Evolutionary conservation across 306 rosid species (phyloP).

Genomic region (Clitoria ternatea): DNA sequence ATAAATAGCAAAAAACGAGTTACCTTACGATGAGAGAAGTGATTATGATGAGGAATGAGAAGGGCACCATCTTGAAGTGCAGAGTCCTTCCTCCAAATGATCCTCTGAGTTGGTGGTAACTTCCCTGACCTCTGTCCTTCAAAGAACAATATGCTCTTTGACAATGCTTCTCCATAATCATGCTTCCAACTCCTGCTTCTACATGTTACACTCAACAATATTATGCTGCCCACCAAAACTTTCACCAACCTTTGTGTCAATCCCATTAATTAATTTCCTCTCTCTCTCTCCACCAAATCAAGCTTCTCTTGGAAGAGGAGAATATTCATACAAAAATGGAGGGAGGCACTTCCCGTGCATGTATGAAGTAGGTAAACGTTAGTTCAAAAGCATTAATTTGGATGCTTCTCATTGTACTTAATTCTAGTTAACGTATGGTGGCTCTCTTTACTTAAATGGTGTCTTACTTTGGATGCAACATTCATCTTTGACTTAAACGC

Average conservation of each 20-base stretch:
- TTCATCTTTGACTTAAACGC: background rate
- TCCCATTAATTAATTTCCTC: background rate
- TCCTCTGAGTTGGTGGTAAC: slow-evolving; percentile 44
- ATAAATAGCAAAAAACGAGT: background rate
- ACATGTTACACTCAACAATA: background rate
- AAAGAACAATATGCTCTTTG: slow-evolving; percentile 52
- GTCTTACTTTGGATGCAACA: slow-evolving; percentile 18
- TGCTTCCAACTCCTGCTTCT: slow-evolving; percentile 12
- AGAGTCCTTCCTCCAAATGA: slow-evolving; percentile 52
- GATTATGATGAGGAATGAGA: slow-evolving; percentile 6
- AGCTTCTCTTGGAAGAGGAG: background rate
- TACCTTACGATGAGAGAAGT: background rate
- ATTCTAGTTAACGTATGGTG: background rate
- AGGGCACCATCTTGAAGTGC: slow-evolving; percentile 42
- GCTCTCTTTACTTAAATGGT: background rate
- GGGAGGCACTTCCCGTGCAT: slow-evolving; percentile 9
- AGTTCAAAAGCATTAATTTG: background rate
- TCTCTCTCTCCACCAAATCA: background rate
- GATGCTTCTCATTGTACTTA: background rate
- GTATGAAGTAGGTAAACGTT: slow-evolving; percentile 19
- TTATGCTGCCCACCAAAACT: background rate
- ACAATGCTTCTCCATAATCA: slow-evolving; percentile 44
- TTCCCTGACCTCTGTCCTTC: slow-evolving; percentile 61
- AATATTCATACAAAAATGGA: slow-evolving; percentile 14
- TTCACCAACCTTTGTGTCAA: background rate